These are phyloP conservation scores for Eucalyptus curtisii DNA, from an alignment of 345 rosid species.

Conservation along the genomic window DNA sequence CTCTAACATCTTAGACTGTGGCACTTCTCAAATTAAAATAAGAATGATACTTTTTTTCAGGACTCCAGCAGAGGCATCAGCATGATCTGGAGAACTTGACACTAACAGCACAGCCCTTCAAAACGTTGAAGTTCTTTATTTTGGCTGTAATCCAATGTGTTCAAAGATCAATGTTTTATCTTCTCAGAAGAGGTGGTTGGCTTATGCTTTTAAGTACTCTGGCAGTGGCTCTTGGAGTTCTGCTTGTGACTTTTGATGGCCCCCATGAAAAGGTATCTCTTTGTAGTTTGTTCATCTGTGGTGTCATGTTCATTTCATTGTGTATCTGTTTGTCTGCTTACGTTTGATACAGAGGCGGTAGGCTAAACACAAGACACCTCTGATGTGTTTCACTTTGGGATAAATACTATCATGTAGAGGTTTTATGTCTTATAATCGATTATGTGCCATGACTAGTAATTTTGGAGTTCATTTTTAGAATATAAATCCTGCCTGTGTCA, in stretches of 20 bases:
- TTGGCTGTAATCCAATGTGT: conserved; percentile 48
- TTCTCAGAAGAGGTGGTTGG: conserved; percentile 67
- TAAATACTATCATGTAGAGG: not conserved
- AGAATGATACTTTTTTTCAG: conserved; percentile 19
- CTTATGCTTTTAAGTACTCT: conserved; percentile 39
- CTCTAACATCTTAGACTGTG: not conserved
- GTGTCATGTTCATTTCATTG: not conserved
- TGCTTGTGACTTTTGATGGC: conserved; percentile 67
- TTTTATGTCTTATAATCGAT: not conserved
- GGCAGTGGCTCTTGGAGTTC: conserved; percentile 21
- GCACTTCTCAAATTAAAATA: not conserved
- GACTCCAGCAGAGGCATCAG: conserved; percentile 44
- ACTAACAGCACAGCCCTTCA: conserved; percentile 55
- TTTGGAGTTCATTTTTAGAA: not conserved
- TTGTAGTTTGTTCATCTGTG: not conserved
- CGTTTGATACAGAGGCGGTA: not conserved
- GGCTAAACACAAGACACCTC: not conserved
- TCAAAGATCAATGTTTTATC: conserved; percentile 30
- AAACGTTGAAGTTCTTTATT: conserved; percentile 57
- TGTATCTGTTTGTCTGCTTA: not conserved
- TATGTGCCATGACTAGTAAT: not conserved
- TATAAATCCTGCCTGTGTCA: not conserved
- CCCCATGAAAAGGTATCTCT: conserved; percentile 78
- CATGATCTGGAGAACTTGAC: conserved; percentile 67
- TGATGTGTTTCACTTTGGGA: not conserved